Percentiles rank a stretch among this genome's conserved stretches.
These are phyloP conservation scores for Trichomonas tenax DNA, from an alignment of 208 protist species.

Conservation along the genomic window DNA sequence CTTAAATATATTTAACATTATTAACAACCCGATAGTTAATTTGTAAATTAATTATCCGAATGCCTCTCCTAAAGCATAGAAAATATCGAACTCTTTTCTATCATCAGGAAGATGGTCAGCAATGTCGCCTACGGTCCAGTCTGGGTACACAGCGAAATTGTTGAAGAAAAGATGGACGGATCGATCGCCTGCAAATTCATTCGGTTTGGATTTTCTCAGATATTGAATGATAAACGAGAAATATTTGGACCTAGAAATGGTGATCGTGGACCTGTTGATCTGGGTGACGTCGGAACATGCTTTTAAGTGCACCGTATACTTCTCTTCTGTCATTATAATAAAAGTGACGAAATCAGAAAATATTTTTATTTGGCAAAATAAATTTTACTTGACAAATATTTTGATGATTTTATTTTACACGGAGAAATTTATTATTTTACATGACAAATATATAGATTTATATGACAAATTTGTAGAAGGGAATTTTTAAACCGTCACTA, in stretches of 20 bases:
- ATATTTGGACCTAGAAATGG: not conserved
- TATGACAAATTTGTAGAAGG: too few species aligned
- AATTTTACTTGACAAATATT: too few species aligned
- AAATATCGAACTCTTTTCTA: not conserved
- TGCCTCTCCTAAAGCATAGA: not conserved
- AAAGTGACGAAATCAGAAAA: too few species aligned
- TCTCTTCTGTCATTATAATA: not conserved
- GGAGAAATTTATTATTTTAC: too few species aligned
- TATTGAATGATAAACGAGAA: too few species aligned
- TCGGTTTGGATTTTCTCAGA: too few species aligned
- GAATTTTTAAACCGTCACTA: not conserved
- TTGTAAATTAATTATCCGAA: not conserved
- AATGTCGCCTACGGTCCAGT: not conserved
- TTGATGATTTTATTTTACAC: too few species aligned
- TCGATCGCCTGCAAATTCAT: too few species aligned
- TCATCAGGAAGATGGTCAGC: not conserved
- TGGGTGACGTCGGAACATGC: not conserved
- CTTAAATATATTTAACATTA: too few species aligned
- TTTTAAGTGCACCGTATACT: not conserved
- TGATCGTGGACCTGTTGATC: not conserved
- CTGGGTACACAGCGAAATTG: not conserved
- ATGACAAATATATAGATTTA: too few species aligned
- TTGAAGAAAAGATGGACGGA: not conserved
- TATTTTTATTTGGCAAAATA: too few species aligned
- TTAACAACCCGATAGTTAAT: too few species aligned